A percentile compares a stretch with the other conserved stretches of the same genome.
Evolutionary conservation across 2,329 filamentous ascomycete species (phyloP).

Genomic region (Microcera coccophila): DNA sequence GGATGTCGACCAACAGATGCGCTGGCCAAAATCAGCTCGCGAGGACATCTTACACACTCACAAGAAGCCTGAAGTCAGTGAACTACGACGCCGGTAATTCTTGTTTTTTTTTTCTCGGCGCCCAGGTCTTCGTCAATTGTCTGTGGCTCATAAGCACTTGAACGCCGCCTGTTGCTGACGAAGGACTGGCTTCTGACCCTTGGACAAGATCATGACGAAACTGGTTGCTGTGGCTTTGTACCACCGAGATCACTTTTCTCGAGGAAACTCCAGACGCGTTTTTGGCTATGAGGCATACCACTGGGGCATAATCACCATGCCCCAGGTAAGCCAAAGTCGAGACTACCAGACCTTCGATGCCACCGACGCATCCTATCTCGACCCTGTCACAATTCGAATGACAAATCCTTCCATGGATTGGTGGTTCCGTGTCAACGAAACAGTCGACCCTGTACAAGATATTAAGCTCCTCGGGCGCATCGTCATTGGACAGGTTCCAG

Average conservation of each 20-base stretch:
- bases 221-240: slow-evolving; percentile 26
- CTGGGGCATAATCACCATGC: slow-evolving; percentile 29
- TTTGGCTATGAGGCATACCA: slow-evolving; percentile 31
- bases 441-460: slow-evolving; percentile 15
- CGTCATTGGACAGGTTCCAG: slow-evolving; percentile 24
- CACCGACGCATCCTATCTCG: slow-evolving; percentile 29
- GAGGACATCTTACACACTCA: no score
- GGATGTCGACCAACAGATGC: no score
- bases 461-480: slow-evolving; percentile 28
- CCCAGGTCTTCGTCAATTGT: no score
- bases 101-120: no score
- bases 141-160: no score
- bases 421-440: slow-evolving; percentile 22
- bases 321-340: slow-evolving; percentile 9
- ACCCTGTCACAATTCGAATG: slow-evolving; percentile 30
- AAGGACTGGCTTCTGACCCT: not conserved
- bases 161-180: slow-evolving; percentile 5
- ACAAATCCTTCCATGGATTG: slow-evolving; percentile 32
- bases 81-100: no score
- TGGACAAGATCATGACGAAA: slow-evolving; percentile 12
- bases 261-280: slow-evolving; percentile 16
- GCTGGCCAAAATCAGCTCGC: no score
- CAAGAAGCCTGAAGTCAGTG: no score
- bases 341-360: slow-evolving; percentile 26
- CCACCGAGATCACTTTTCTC: slow-evolving; percentile 27